Evolutionary conservation across 352 stramenopile species (phyloP), one percentile per base, ranked within the genome.

Genomic region (Globisporangium iwayamae): DNA sequence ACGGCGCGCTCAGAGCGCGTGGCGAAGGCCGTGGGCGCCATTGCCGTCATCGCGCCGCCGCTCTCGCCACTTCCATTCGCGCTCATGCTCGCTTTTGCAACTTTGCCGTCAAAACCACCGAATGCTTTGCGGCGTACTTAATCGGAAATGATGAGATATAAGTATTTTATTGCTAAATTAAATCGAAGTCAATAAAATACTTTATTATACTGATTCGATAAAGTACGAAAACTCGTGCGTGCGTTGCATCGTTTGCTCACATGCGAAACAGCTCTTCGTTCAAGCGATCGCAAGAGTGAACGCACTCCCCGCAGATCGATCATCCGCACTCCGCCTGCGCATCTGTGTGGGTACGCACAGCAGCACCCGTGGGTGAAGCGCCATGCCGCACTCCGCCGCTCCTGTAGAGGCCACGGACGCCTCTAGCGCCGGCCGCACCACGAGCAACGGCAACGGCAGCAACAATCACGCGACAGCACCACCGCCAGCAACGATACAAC

Each of bases 1-100:
- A 93, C 73, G 48, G 75, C 75, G 57, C 84, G 85, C 79, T 94
- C 81, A 16, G 87, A 90, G 30, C 76, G 81, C 67, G 80, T 79
- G 28, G 85, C 74, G 54, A 94, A 91, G 63, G 67, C 62, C 46
- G 50, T 25, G 5, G 54, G 45, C 45, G 11, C 28, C 60, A 54
- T 63, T 36, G 20, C 20, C n/a, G 18, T 16, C 60, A 56, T 9
- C 38, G 41, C 25, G 28, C n/a, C 22, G 30, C 51, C 20, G 18
- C 18, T 41, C 28, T 43, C 51, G 10, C 20, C 20, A 22, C 41
- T 39, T 28, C 48, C 38, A 36, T 47, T 51, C 58, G 45, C 51
- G 36, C 54, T 62, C 51, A 57, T 58, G 8, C 4, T 52, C 30
- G 18, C 14, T 62, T 8, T 5, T 36, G 32, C 7, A 34, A 34